Evolutionary conservation across 225 moss, liverwort and hornwort species (phyloP).

Genomic region (Pseudisothecium myosuroides): DNA sequence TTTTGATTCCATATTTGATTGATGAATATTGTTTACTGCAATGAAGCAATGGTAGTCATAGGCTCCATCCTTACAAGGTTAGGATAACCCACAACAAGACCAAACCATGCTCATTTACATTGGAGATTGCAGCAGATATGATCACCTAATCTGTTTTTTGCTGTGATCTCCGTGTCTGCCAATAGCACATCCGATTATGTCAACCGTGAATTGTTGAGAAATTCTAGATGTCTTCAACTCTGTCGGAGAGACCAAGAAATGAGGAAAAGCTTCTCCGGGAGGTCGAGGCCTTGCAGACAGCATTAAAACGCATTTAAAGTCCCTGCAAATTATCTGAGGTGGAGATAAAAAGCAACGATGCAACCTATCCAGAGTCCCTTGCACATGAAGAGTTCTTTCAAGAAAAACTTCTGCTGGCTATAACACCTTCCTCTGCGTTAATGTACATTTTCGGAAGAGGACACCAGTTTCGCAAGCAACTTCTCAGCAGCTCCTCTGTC

Average conservation of each 20-base stretch:
- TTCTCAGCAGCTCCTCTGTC: constrained; percentile 42
- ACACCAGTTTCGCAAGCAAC: constrained; percentile 47
- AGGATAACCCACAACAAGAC: neutral
- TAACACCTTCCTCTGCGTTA: neutral
- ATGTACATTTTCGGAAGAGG: neutral
- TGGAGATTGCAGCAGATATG: neutral
- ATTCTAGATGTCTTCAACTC: neutral
- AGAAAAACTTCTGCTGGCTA: neutral
- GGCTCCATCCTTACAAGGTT: neutral
- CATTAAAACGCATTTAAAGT: neutral
- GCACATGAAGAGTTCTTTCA: neutral
- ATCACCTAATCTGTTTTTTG: neutral
- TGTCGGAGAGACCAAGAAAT: neutral
- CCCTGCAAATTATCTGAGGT: neutral
- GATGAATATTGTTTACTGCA: too few relatives aligned
- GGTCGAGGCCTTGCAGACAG: neutral
- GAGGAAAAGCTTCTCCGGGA: neutral
- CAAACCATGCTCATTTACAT: neutral
- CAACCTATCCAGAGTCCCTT: neutral
- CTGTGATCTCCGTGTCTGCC: neutral
- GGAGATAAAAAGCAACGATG: neutral
- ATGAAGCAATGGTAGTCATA: neutral
- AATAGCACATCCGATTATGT: neutral
- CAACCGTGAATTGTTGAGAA: neutral
- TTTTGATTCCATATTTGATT: neutral